These are phyloP conservation scores for Calonectria leucothoes DNA, from an alignment of 2,329 filamentous ascomycete genomes.

Conservation along the genomic window DNA sequence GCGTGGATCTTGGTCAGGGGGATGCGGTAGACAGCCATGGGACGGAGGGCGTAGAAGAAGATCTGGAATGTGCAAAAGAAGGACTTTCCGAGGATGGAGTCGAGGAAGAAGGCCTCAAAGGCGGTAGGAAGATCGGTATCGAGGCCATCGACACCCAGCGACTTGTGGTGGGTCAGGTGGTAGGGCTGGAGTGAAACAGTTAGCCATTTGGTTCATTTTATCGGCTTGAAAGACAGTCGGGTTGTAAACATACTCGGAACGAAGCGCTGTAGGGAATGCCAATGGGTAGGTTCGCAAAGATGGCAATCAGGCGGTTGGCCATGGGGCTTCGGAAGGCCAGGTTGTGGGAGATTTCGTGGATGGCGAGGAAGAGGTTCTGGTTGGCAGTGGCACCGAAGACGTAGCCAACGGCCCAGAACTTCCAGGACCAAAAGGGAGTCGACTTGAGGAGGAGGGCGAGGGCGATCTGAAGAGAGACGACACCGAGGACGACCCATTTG, in stretches of 20 bases:
- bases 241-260: conserved; percentile 75
- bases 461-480: conserved; percentile 84
- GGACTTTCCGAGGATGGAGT: conserved; percentile 94
- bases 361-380: conserved; percentile 98
- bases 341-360: conserved; percentile 99
- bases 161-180: conserved; percentile 99
- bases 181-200: conserved; percentile 73
- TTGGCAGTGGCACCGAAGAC: conserved; percentile 94
- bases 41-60: conserved; percentile 96
- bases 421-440: conserved; percentile 83
- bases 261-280: conserved; percentile 96
- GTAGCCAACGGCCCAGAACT: conserved; percentile 89
- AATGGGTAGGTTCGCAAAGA: conserved; percentile 96
- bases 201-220: conserved; percentile 28
- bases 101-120: conserved; percentile 90
- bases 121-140: conserved; percentile 96
- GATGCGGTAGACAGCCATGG: conserved; percentile 92
- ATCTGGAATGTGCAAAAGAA: conserved; percentile 99
- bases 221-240: not conserved
- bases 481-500: conserved; percentile 88
- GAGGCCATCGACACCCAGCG: conserved; percentile 93
- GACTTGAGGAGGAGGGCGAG: conserved; percentile 83
- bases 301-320: conserved; percentile 87
- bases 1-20: conserved; percentile 88
- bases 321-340: conserved; percentile 86